phyloP scores from a whole-genome alignment of 495 filamentous ascomycete species.

The Neurospora sp. region DNA sequence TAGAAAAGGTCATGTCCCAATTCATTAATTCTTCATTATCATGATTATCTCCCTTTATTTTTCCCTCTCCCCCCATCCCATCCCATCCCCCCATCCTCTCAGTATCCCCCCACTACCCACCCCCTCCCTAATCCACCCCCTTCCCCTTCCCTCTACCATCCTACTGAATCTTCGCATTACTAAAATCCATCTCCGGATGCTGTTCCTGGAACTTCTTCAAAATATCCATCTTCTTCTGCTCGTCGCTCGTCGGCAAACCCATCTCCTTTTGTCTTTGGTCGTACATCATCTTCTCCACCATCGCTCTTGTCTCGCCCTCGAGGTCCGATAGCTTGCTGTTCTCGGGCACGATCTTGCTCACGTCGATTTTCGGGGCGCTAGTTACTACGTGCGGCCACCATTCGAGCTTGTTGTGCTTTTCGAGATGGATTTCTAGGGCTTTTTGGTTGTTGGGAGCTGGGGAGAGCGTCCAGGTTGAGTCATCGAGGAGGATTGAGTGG shows the following conservation, averaged over 20 bases:
- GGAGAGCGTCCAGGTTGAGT: constrained; percentile 90
- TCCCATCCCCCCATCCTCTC: background rate
- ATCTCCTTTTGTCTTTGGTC: constrained; percentile 95
- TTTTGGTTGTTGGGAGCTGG: constrained; percentile 54
- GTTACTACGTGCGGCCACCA: constrained; percentile 95
- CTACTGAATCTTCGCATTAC: constrained; percentile 61
- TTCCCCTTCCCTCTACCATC: constrained; percentile 2
- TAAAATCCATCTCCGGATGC: constrained; percentile 74
- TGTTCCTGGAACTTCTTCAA: constrained; percentile 78
- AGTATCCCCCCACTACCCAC: background rate
- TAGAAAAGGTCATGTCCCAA: background rate
- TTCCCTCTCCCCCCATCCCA: background rate
- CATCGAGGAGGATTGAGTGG: constrained; percentile 68
- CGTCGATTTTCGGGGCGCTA: constrained; percentile 78
- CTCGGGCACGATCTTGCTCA: constrained; percentile 88
- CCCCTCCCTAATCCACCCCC: background rate
- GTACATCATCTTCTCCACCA: constrained; percentile 99
- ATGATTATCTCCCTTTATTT: background rate
- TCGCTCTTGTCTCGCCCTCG: constrained; percentile 87
- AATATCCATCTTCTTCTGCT: constrained; percentile 86
- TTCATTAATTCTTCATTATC: background rate
- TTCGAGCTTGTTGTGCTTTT: constrained; percentile 94
- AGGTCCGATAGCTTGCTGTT: constrained; percentile 81
- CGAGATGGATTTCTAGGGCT: constrained; percentile 79
- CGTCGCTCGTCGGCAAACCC: constrained; percentile 78